Conservation (phyloP, 2,329 filamentous ascomycete species). For the Cordyceps cateniannulata region DNA sequence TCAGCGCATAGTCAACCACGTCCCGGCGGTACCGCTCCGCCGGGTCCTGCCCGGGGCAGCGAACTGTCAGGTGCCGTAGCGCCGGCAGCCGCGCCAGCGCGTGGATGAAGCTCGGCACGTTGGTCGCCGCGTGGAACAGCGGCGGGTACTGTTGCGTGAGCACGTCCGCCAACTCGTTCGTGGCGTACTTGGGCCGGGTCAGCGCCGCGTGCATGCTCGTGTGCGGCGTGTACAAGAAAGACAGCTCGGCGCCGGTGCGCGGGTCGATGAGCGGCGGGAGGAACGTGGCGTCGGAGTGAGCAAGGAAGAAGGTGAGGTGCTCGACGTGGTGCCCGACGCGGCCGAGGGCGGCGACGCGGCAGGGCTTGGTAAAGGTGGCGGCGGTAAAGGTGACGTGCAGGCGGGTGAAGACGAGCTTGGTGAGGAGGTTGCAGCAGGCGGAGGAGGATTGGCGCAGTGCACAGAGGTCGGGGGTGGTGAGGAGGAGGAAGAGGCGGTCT, state of each 20-base stretch:
- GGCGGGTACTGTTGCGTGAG: conserved; percentile 83
- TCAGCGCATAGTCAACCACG: conserved; percentile 81
- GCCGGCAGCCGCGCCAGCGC: conserved; percentile 64
- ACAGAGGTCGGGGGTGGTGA: conserved; percentile 47
- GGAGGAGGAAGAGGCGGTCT: conserved; percentile 41
- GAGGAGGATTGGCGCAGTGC: conserved; percentile 60
- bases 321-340: conserved; percentile 74
- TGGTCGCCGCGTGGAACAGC: conserved; percentile 82
- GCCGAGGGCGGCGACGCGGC: conserved; percentile 66
- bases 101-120: conserved; percentile 76
- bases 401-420: conserved; percentile 62
- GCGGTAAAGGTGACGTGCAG: conserved; percentile 65
- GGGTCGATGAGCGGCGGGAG: conserved; percentile 80
- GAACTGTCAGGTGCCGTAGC: conserved; percentile 67
- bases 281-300: conserved; percentile 72
- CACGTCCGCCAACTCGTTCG: conserved; percentile 70
- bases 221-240: conserved; percentile 76
- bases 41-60: conserved; percentile 66
- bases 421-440: conserved; percentile 64
- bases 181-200: conserved; percentile 70
- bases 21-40: conserved; percentile 66
- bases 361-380: conserved; percentile 68
- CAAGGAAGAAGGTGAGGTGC: conserved; percentile 69
- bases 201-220: conserved; percentile 55
- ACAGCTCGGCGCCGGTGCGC: conserved; percentile 67